Conservation (phyloP, 345 rosid species). For the Angophora floribunda region DNA sequence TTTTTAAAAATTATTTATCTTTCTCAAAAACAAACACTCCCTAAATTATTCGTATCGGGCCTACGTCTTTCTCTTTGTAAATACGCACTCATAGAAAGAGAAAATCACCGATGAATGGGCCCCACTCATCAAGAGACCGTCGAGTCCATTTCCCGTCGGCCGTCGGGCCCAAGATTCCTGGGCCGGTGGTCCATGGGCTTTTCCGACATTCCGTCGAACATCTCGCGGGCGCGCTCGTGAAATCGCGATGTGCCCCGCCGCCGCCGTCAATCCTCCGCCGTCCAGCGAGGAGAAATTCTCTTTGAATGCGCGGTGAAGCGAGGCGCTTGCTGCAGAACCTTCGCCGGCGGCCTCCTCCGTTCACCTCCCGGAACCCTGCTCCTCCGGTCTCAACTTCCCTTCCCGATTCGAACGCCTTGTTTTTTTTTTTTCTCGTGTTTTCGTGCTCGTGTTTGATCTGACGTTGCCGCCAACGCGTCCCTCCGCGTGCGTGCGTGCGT, state of each 20-base stretch:
- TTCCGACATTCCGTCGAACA: not conserved
- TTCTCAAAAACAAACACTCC: rapidly evolving
- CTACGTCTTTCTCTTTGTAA: not conserved
- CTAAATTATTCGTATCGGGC: too few relatives aligned
- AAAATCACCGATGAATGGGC: not conserved
- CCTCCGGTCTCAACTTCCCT: not conserved
- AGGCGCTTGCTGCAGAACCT: slow-evolving; percentile 37
- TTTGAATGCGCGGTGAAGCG: slow-evolving; percentile 49
- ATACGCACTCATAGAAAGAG: not conserved
- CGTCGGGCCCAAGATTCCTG: not conserved
- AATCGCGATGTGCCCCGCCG: not conserved
- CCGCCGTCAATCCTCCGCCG: not conserved
- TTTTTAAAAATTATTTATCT: too few relatives aligned
- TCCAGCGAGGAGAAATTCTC: not conserved
- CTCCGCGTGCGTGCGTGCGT: not conserved
- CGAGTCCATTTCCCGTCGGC: not conserved
- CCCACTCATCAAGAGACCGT: not conserved
- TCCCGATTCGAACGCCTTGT: not conserved
- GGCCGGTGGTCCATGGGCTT: not conserved
- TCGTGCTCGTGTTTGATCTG: not conserved
- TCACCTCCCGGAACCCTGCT: slow-evolving; percentile 12
- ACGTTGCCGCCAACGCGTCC: not conserved
- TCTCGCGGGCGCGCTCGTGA: not conserved
- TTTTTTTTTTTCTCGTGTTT: not conserved
- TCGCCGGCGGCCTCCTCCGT: slow-evolving; percentile 8